Percentiles rank a stretch among this genome's conserved stretches.
These are phyloP conservation scores for Colletotrichum somersetense DNA, from an alignment of 2,329 filamentous ascomycete species.

Conservation along the genomic window DNA sequence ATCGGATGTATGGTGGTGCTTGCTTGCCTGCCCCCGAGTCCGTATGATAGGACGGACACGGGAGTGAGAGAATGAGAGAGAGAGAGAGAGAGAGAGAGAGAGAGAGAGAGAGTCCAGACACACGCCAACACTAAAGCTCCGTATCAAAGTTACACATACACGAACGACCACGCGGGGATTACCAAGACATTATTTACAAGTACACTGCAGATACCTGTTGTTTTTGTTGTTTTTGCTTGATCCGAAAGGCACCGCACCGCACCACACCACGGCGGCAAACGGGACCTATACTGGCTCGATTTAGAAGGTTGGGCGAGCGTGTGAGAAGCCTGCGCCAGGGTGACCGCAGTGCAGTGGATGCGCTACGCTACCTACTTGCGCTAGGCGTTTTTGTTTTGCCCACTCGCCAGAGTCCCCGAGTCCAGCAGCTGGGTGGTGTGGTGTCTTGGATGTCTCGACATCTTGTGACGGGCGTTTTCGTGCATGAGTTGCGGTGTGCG, in stretches of 20 bases:
- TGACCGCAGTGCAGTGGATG: constrained; percentile 40
- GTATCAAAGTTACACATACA: not conserved
- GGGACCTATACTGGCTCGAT: constrained; percentile 22
- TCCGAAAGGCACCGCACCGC: constrained; percentile 21
- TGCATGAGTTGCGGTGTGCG: not conserved
- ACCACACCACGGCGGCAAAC: constrained; percentile 31
- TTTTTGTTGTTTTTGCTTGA: not conserved
- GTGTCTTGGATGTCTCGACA: constrained; percentile 6
- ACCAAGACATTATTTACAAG: not conserved
- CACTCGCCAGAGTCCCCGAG: constrained; percentile 9
- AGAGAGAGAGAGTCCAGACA: not conserved
- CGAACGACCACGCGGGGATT: not conserved
- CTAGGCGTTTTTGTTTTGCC: constrained; percentile 31
- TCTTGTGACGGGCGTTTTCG: constrained; percentile 24
- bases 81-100: no score
- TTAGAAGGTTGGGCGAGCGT: constrained; percentile 39
- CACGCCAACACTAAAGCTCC: not conserved
- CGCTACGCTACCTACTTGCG: constrained; percentile 37
- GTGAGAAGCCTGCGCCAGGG: constrained; percentile 33
- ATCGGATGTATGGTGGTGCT: constrained; percentile 12
- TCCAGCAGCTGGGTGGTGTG: constrained; percentile 1
- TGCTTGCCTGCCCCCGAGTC: constrained; percentile 14
- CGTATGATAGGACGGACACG: constrained; percentile 13
- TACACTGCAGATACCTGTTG: not conserved
- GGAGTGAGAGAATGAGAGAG: not conserved